phyloP scores from a whole-genome alignment of 2,329 filamentous ascomycete species.

The Colletotrichum echinochloae region DNA sequence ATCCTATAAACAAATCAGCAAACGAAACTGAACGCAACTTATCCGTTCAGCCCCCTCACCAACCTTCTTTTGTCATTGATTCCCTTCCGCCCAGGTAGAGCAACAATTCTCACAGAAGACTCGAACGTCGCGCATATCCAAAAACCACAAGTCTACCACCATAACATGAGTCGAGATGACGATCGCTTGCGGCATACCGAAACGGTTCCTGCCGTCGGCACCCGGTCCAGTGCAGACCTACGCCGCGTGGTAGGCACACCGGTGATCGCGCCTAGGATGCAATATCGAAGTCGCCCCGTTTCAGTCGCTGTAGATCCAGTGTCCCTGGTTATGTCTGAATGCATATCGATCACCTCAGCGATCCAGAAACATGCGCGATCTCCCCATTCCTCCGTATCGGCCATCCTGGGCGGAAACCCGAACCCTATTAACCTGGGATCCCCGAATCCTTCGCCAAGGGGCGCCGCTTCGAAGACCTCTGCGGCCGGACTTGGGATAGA shows the following conservation, averaged over 20 bases:
- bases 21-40: conserved; percentile 1
- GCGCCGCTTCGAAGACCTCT: conserved; percentile 57
- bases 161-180: conserved; percentile 39
- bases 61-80: background rate
- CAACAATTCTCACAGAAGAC: background rate
- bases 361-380: conserved; percentile 98
- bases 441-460: conserved; percentile 56
- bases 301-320: conserved; percentile 91
- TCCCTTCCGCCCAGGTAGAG: conserved; percentile 1
- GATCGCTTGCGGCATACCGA: conserved; percentile 25
- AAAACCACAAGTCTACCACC: background rate
- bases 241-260: conserved; percentile 45
- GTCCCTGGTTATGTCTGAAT: conserved; percentile 96
- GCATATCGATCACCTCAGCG: conserved; percentile 96
- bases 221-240: conserved; percentile 32
- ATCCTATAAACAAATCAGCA: background rate
- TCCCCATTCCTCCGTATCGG: conserved; percentile 94
- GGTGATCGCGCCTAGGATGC: conserved; percentile 58
- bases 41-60: background rate
- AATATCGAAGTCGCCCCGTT: conserved; percentile 71
- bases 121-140: conserved; percentile 2
- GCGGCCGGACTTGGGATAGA: conserved; percentile 53
- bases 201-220: conserved; percentile 16
- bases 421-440: conserved; percentile 67
- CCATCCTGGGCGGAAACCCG: conserved; percentile 85